Evolutionary conservation across 2,329 filamentous ascomycete genomes (phyloP), one percentile per base, ranked within the genome.

Genomic region (Ophiostoma angusticollis): DNA sequence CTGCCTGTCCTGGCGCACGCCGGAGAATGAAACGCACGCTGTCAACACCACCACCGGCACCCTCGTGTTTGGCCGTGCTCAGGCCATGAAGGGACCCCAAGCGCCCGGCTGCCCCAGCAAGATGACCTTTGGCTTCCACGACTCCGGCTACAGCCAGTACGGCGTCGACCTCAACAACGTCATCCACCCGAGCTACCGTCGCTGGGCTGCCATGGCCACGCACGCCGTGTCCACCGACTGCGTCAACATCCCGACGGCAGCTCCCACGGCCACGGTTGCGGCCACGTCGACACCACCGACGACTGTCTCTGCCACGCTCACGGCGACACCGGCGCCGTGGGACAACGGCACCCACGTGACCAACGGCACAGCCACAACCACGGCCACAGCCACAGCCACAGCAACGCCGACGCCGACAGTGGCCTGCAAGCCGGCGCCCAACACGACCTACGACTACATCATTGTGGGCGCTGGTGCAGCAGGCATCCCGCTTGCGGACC

Each of bases 381-480:
- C 48, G 2, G 31, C 51, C 24, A 52, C 52, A 16, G 16, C 30
- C 2, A 13, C n/a, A 13, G 12, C 11, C 25, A 13, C 25, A 28
- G 14, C 19, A 53, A 76, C 76, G 0, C 56, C 58, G n/a, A 49
- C 58, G 6, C 60, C 61, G 46, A 61, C 63, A 31, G 57, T 64
- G 14, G 52, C 58, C 13, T 58, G 52, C 5, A 52, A 61, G 11
- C n/a, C n/a, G n/a, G n/a, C n/a, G n/a, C n/a, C 29, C 29, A 39
- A 39, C 37, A 31, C 27, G 30, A 39, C 37, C 0, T 77, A 69
- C 48, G 75, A 80, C 52, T 80, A 79, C 56, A 72, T 80, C 37
- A 62, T 80, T 23, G 65, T 78, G 22, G 76, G 76, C 4, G 68
- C 60, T n/a, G 76, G 76, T 45, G 70, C 74, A 6, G 73, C 67